Percentiles rank a stretch among this genome's conserved stretches.
These are phyloP conservation scores for Lachnellula hyalina DNA, from an alignment of 2,329 filamentous ascomycete genomes.

Conservation along the genomic window DNA sequence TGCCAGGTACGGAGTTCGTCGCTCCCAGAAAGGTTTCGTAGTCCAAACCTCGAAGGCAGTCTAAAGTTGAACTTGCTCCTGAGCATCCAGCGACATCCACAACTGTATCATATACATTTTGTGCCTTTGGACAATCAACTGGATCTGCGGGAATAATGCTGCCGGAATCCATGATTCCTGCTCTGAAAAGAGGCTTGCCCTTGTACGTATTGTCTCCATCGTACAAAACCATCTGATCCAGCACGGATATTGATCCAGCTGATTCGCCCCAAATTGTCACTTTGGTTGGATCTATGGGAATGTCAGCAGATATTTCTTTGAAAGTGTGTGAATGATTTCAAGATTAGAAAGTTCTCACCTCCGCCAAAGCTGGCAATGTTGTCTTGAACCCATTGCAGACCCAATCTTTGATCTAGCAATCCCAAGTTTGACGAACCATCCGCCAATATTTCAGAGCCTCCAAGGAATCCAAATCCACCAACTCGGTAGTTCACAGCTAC, in stretches of 20 bases:
- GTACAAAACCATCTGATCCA: constrained; percentile 71
- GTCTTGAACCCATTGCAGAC: constrained; percentile 70
- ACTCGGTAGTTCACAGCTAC: constrained; percentile 76
- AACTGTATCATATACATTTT: constrained; percentile 59
- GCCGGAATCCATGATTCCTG: constrained; percentile 73
- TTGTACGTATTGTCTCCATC: constrained; percentile 70
- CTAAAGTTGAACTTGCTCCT: constrained; percentile 49
- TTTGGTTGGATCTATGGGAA: constrained; percentile 31
- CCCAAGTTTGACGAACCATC: constrained; percentile 68
- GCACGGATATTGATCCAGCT: constrained; percentile 66
- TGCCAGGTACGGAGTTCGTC: constrained; percentile 62
- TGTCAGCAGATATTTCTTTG: constrained; percentile 3
- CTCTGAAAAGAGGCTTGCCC: constrained; percentile 68
- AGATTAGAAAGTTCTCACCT: constrained; percentile 30
- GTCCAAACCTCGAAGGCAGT: constrained; percentile 57
- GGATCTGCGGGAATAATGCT: constrained; percentile 55
- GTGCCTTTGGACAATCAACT: constrained; percentile 61
- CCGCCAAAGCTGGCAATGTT: constrained; percentile 76
- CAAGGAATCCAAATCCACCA: constrained; percentile 68
- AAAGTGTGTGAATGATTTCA: background rate
- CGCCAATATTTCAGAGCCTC: constrained; percentile 59
- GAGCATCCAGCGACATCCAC: constrained; percentile 58
- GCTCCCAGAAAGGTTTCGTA: constrained; percentile 60
- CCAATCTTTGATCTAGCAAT: constrained; percentile 66
- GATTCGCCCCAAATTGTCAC: constrained; percentile 42